Percentiles rank a stretch among this genome's conserved stretches.
These are phyloP conservation scores for Sicyos baderoa DNA, from an alignment of 306 rosid species.

Conservation along the genomic window DNA sequence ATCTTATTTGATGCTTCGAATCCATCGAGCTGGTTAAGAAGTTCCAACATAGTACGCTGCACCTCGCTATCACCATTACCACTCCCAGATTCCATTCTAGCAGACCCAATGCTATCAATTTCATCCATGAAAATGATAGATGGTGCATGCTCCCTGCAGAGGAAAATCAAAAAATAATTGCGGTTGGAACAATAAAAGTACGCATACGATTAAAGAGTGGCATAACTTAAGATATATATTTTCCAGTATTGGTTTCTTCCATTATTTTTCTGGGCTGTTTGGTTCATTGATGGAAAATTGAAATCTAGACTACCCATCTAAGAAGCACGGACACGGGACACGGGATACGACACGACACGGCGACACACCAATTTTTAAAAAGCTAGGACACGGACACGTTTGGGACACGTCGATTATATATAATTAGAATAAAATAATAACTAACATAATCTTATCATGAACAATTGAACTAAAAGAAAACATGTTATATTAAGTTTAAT, in stretches of 20 bases:
- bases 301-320: no score
- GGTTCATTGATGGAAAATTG: not conserved
- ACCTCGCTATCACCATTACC: slow-evolving; percentile 99
- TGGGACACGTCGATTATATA: no score
- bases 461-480: no score
- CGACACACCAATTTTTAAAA: no score
- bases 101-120: slow-evolving; percentile 97
- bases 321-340: no score
- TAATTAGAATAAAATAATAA: no score
- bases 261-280: not conserved
- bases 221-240: not conserved
- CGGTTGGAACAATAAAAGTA: no score
- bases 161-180: slow-evolving; percentile 17
- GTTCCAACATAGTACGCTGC: slow-evolving; percentile 98
- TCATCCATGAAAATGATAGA: slow-evolving; percentile 99
- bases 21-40: slow-evolving; percentile 98
- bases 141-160: slow-evolving; percentile 91
- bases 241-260: slow-evolving; percentile 1
- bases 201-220: not conserved
- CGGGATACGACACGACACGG: no score
- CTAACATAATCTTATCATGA: no score
- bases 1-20: slow-evolving; percentile 98
- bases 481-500: no score
- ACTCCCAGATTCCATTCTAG: slow-evolving; percentile 99
- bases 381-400: no score